These are phyloP conservation scores for Auxenochlorella pyrenoidosa DNA, from an alignment of 139 green algal genomes.

Conservation along the genomic window DNA sequence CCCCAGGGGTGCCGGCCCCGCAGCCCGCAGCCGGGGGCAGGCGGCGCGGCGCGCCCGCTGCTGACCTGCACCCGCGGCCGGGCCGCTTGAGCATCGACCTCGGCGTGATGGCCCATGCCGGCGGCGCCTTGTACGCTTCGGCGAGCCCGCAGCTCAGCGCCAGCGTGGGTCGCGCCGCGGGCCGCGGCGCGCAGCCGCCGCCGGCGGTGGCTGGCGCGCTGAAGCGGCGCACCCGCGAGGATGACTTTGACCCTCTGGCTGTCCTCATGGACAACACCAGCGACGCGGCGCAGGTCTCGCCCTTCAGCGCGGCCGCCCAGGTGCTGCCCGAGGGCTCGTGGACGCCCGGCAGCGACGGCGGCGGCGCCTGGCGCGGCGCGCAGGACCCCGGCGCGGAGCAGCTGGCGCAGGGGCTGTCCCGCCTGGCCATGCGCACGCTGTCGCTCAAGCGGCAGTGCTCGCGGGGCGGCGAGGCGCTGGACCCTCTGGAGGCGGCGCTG, in stretches of 20 bases:
- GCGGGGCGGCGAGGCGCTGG: background rate
- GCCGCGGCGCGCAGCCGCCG: background rate
- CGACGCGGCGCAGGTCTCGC: background rate
- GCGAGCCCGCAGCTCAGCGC: background rate
- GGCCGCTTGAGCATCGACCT: background rate
- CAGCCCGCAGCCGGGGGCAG: background rate
- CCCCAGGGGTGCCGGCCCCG: background rate
- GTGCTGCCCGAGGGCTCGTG: background rate
- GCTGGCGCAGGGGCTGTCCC: background rate
- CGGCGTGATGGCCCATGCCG: background rate
- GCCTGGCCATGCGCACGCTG: constrained; percentile 24
- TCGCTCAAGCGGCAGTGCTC: constrained; percentile 22
- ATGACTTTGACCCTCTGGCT: background rate
- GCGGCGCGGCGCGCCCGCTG: background rate
- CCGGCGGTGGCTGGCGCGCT: background rate
- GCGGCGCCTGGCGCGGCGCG: background rate
- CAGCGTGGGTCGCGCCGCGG: background rate
- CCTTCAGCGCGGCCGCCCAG: constrained; percentile 4
- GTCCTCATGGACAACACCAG: background rate
- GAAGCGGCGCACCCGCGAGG: constrained; percentile 12
- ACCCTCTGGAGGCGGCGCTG: constrained; percentile 13
- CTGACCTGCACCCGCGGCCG: background rate
- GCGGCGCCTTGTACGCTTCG: background rate
- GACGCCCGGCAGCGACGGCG: background rate
- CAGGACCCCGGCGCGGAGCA: background rate